phyloP scores from a whole-genome alignment of 2,329 filamentous ascomycete species.

The Ascochyta fabae region DNA sequence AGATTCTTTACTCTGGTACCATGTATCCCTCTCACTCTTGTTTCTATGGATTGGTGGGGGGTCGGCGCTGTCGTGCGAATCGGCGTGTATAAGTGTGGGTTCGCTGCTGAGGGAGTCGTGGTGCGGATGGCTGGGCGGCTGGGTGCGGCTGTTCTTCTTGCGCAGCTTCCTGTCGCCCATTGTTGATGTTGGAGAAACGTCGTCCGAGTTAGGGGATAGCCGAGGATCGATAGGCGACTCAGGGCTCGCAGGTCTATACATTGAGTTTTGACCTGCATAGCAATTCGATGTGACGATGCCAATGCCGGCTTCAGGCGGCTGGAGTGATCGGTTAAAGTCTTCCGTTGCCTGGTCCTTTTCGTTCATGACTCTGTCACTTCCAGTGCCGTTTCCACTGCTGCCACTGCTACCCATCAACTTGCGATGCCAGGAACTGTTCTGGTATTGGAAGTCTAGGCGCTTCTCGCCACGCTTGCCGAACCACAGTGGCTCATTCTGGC shows the following conservation, averaged over 20 bases:
- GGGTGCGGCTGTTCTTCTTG: conserved; percentile 12
- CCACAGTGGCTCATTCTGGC: conserved; percentile 59
- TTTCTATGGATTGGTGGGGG: conserved; percentile 4
- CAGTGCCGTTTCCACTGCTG: conserved; percentile 22
- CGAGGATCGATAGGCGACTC: conserved; percentile 22
- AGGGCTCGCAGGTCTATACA: conserved; percentile 2
- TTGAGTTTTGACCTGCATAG: conserved; percentile 1
- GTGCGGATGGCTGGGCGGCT: background rate
- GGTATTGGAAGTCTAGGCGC: conserved; percentile 57
- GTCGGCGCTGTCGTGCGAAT: conserved; percentile 8
- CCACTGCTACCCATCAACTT: conserved; percentile 22
- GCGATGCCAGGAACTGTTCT: conserved; percentile 38
- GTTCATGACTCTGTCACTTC: conserved; percentile 18
- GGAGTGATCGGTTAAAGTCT: conserved; percentile 10
- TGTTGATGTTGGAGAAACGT: conserved; percentile 8
- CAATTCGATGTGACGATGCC: conserved; percentile 2
- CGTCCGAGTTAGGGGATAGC: background rate
- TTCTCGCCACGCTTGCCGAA: conserved; percentile 63
- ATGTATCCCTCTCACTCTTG: conserved; percentile 7
- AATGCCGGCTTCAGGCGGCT: background rate
- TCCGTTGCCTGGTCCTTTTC: conserved; percentile 10
- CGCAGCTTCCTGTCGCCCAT: conserved; percentile 12
- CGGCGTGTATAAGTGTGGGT: conserved; percentile 11
- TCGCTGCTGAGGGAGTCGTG: conserved; percentile 15
- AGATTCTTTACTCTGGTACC: conserved; percentile 12